A percentile compares a stretch with the other conserved stretches of the same genome.
phyloP scores from a whole-genome alignment of 2,329 filamentous ascomycete species.

The Coniochaeta ligniaria region DNA sequence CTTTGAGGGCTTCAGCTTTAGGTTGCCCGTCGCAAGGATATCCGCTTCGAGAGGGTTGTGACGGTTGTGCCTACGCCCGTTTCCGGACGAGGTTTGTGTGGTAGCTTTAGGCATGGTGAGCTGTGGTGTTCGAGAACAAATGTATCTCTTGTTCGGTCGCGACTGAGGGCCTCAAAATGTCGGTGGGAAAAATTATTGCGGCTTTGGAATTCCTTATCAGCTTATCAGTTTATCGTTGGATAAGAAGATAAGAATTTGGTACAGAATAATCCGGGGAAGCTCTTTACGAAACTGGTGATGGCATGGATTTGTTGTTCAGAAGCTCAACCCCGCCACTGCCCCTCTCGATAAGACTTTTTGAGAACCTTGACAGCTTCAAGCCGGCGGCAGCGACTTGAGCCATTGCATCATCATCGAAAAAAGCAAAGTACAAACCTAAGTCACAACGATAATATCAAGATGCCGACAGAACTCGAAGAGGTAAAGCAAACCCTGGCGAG shows the following conservation, averaged over 20 bases:
- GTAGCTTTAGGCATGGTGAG: conserved; percentile 72
- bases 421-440: neutral
- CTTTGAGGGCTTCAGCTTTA: conserved; percentile 71
- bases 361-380: conserved; percentile 3
- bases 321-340: neutral
- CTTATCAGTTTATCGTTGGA: neutral
- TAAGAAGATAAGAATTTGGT: neutral
- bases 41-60: conserved; percentile 93
- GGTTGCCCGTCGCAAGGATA: conserved; percentile 59
- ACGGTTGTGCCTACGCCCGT: conserved; percentile 43
- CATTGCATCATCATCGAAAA: neutral
- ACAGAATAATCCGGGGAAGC: neutral
- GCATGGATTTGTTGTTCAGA: neutral
- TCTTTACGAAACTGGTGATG: too few relatives aligned
- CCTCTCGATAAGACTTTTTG: neutral
- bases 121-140: neutral
- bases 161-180: neutral
- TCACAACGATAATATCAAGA: conserved; percentile 26
- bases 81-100: conserved; percentile 43
- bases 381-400: neutral
- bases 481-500: neutral
- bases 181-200: neutral
- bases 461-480: conserved; percentile 37
- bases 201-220: neutral
- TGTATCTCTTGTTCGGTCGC: neutral